Evolutionary conservation across 805 yeast genomes (phyloP).

Genomic region (Yarrowia porcina): DNA sequence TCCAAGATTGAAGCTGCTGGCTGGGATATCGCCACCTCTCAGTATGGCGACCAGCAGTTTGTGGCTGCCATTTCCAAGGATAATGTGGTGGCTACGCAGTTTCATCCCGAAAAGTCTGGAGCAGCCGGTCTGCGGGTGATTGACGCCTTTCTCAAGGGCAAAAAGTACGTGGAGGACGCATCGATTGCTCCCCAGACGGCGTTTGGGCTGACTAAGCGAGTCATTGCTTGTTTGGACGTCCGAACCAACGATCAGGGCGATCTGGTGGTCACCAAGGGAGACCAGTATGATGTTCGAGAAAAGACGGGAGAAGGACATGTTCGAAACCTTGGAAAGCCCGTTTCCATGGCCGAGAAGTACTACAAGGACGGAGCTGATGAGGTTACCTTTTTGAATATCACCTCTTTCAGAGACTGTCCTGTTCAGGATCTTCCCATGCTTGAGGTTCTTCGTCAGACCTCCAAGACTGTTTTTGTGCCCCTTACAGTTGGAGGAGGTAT

Average conservation of each 20-base stretch:
- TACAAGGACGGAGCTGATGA: slow-evolving; percentile 97
- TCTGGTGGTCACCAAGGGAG: slow-evolving; percentile 96
- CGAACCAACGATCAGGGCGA: slow-evolving; percentile 93
- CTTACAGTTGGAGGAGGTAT: slow-evolving; percentile 98
- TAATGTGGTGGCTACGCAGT: slow-evolving; percentile 91
- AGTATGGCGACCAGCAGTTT: slow-evolving; percentile 74
- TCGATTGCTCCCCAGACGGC: not conserved
- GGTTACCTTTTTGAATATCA: slow-evolving; percentile 88
- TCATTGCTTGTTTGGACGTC: slow-evolving; percentile 97
- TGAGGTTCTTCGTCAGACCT: slow-evolving; percentile 76
- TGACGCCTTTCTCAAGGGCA: slow-evolving; percentile 61
- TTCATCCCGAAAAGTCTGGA: slow-evolving; percentile 99
- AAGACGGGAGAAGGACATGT: slow-evolving; percentile 54
- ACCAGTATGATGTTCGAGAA: slow-evolving; percentile 95
- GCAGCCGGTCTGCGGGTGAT: slow-evolving; percentile 79
- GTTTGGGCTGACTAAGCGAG: slow-evolving; percentile 76
- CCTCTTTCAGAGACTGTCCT: slow-evolving; percentile 94
- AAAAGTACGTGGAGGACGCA: slow-evolving; percentile 36
- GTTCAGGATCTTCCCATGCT: slow-evolving; percentile 92
- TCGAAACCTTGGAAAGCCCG: slow-evolving; percentile 94
- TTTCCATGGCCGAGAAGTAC: slow-evolving; percentile 84
- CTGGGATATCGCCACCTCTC: slow-evolving; percentile 73
- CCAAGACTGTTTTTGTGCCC: slow-evolving; percentile 92
- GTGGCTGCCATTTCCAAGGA: slow-evolving; percentile 76
- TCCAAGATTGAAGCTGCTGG: slow-evolving; percentile 36